phyloP scores from a whole-genome alignment of 2,329 filamentous ascomycete genomes.

The Samsoniella hepiali region DNA sequence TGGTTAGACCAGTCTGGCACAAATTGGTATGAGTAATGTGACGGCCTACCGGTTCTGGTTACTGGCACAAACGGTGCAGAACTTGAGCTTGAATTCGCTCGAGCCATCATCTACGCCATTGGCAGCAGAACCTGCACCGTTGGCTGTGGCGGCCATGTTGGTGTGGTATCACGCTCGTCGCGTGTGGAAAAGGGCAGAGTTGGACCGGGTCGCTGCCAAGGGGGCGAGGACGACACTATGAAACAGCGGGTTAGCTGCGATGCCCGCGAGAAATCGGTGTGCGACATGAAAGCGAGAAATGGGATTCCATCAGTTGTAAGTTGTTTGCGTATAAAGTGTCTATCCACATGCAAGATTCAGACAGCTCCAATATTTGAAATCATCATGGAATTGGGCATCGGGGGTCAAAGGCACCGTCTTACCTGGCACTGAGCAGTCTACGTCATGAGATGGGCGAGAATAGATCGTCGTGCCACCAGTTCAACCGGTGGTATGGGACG shows the following conservation, averaged over 20 bases:
- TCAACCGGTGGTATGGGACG: constrained; percentile 17
- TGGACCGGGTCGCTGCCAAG: constrained; percentile 14
- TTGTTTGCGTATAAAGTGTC: constrained; percentile 55
- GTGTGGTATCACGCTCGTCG: not conserved
- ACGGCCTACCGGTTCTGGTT: constrained; percentile 86
- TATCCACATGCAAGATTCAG: constrained; percentile 63
- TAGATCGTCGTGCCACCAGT: constrained; percentile 12
- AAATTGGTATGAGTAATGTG: constrained; percentile 11
- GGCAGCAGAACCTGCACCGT: constrained; percentile 36
- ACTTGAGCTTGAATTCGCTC: constrained; percentile 81
- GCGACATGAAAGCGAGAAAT: not conserved
- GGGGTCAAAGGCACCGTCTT: not conserved
- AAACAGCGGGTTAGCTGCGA: constrained; percentile 1
- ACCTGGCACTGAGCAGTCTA: constrained; percentile 23
- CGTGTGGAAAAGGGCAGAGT: constrained; percentile 18
- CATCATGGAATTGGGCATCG: constrained; percentile 38
- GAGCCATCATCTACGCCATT: constrained; percentile 49
- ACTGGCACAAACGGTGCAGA: constrained; percentile 98
- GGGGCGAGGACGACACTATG: constrained; percentile 9
- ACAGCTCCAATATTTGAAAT: constrained; percentile 72
- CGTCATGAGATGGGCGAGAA: constrained; percentile 3
- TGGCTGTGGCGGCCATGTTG: constrained; percentile 40
- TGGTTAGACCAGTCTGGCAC: not conserved
- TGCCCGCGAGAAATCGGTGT: constrained; percentile 8
- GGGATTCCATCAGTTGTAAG: constrained; percentile 35